Conservation (phyloP, 2,329 filamentous ascomycete genomes). For the Ceratocystiopsis minuta region DNA sequence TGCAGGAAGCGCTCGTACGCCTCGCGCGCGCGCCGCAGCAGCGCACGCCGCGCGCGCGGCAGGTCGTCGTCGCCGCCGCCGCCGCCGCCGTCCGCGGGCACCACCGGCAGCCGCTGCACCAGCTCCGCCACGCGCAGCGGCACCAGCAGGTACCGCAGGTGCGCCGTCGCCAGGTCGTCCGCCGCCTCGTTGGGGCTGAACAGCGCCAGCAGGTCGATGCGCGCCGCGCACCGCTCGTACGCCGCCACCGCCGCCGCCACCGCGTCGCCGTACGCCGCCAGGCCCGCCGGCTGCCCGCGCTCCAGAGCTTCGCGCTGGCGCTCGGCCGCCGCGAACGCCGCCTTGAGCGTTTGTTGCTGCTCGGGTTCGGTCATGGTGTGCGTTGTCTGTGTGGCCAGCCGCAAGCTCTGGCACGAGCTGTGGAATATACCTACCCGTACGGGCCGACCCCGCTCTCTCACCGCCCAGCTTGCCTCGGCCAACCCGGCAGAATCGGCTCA, state of each 20-base stretch:
- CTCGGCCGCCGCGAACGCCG: constrained; percentile 32
- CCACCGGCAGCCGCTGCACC: constrained; percentile 44
- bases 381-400: background rate
- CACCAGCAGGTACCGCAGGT: constrained; percentile 70
- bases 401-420: too few species aligned
- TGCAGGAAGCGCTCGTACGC: constrained; percentile 66
- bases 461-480: too few species aligned
- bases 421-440: too few species aligned
- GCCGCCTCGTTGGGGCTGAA: constrained; percentile 83
- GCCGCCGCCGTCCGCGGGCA: constrained; percentile 23
- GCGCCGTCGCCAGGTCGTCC: constrained; percentile 72
- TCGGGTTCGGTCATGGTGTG: background rate
- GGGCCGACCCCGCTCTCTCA: too few species aligned
- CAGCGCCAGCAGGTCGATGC: constrained; percentile 53
- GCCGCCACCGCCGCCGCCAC: constrained; percentile 48
- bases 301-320: constrained; percentile 39
- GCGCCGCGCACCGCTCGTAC: constrained; percentile 55
- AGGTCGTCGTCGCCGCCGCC: constrained; percentile 9
- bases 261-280: constrained; percentile 51
- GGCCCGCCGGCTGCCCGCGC: constrained; percentile 34
- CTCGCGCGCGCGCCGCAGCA: constrained; percentile 45
- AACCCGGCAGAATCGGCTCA: too few species aligned
- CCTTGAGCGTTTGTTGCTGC: constrained; percentile 19
- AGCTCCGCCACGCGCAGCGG: constrained; percentile 68
- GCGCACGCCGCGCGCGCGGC: constrained; percentile 35